Percentiles rank a stretch among this genome's conserved stretches.
phyloP scores from a whole-genome alignment of 805 yeast species.

The Barnettozyma sp. region DNA sequence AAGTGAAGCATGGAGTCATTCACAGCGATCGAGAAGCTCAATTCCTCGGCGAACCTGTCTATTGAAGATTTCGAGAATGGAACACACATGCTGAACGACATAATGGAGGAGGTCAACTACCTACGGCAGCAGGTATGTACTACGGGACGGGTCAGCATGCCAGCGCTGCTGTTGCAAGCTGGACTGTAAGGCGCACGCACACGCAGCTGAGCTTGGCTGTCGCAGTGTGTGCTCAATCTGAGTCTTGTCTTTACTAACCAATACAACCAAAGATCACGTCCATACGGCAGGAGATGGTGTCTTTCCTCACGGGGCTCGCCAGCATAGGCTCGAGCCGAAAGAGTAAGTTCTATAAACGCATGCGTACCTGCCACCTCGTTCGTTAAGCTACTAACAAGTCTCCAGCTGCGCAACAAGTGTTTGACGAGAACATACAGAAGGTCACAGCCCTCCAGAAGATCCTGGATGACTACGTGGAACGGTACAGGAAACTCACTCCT shows the following conservation, averaged over 20 bases:
- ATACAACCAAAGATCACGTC: constrained; percentile 23
- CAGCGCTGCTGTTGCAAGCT: too few species aligned
- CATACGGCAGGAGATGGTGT: constrained; percentile 35
- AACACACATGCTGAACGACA: constrained; percentile 28
- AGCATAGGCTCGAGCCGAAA: constrained; percentile 32
- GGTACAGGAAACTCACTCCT: constrained; percentile 40
- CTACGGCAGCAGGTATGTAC: constrained; percentile 26
- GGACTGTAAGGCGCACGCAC: too few species aligned
- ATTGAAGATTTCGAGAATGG: constrained; percentile 37
- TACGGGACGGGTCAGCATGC: too few species aligned
- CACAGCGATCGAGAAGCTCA: constrained; percentile 25
- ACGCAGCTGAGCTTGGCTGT: too few species aligned
- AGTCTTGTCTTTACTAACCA: too few species aligned
- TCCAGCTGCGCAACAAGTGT: constrained; percentile 21
- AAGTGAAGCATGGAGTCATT: constrained; percentile 22
- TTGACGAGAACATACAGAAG: constrained; percentile 30
- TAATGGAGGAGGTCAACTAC: constrained; percentile 31
- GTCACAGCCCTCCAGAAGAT: constrained; percentile 30
- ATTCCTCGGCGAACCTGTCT: constrained; percentile 21
- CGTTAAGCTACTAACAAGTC: neutral
- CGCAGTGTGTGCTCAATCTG: too few species aligned
- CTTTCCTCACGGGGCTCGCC: constrained; percentile 30
- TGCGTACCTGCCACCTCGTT: neutral
- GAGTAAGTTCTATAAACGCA: constrained; percentile 14
- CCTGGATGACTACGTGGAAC: constrained; percentile 39